phyloP scores from a whole-genome alignment of 179 eudicot genomes.

The Dionaea muscipula region DNA sequence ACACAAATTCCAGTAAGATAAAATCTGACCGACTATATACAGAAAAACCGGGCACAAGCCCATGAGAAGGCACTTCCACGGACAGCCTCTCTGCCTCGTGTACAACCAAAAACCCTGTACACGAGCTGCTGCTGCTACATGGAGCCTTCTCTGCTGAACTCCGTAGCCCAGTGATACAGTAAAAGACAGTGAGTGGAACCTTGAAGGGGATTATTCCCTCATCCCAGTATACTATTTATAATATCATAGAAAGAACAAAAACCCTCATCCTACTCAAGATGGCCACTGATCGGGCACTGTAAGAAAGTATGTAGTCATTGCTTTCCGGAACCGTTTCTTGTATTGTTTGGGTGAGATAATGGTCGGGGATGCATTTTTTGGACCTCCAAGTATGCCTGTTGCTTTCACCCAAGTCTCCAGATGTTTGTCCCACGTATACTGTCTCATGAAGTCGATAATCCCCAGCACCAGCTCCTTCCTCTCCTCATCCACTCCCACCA shows the following conservation, averaged over 20 bases:
- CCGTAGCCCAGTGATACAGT: no score
- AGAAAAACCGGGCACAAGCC: no score
- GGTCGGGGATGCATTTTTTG: conserved; percentile 75
- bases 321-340: conserved; percentile 89
- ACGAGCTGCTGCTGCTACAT: no score
- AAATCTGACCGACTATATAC: no score
- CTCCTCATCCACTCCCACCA: conserved; percentile 92
- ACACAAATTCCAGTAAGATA: no score
- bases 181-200: conserved; percentile 11
- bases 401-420: conserved; percentile 99
- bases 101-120: no score
- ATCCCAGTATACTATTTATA: not conserved
- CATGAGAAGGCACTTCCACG: no score
- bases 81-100: no score
- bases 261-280: conserved; percentile 18
- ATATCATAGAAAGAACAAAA: not conserved
- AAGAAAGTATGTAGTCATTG: conserved; percentile 88
- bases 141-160: no score
- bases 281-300: conserved; percentile 97
- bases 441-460: conserved; percentile 87
- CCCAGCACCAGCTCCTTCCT: conserved; percentile 76
- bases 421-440: conserved; percentile 99
- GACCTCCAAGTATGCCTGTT: conserved; percentile 90
- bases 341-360: conserved; percentile 86
- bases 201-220: not conserved